Evolutionary conservation across 768 basidiomycete species (phyloP), one percentile per base, ranked within the genome.

Genomic region (Tephrocybe sp.): DNA sequence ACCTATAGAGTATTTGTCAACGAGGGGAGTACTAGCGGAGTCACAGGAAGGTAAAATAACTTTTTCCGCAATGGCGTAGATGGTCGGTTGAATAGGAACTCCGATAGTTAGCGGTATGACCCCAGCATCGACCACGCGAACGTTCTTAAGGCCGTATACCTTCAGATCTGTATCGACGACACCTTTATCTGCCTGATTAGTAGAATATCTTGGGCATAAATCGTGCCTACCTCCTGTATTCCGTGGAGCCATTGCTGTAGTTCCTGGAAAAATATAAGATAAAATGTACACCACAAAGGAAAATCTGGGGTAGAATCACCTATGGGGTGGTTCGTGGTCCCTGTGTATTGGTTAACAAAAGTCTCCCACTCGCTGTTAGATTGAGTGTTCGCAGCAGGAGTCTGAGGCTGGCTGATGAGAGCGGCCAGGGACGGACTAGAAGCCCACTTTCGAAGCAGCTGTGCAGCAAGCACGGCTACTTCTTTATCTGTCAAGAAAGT

Each of bases 61-160:
- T 42, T 51, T 51, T 38, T 51, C 50, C 21, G 50, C 50, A 28
- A 51, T 44, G 15, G 50, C 50, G 33, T 51, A 51, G 12, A 51
- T 42, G 17, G 50, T 51, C 14, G 50, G 28, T 14, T 44, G 32
- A 20, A 38, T 44, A 44, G 41, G 32, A 21, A 43, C 42, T 12
- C 41, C 50, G 24, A 51, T 33, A 23, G 41, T 44, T 44, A 51
- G 41, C 28, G 50, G 50, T 33, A 51, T 51, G n/a, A 28, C 21
- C 21, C 50, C 50, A 8, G 50, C 50, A 20, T 51, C 50, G 15
- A 51, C 41, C 20, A 51, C 37, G 14, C 50, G 41, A 20, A 51
- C 17, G 24, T 51, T 51, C n/a, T 33, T 28, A 9, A 38, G 34
- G 18, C 43, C 43, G 17, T 51, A 51, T 2, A 51, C 50, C 23